Evolutionary conservation across 306 rosid genomes (phyloP).

Genomic region (Cucurbita argyrosperma): DNA sequence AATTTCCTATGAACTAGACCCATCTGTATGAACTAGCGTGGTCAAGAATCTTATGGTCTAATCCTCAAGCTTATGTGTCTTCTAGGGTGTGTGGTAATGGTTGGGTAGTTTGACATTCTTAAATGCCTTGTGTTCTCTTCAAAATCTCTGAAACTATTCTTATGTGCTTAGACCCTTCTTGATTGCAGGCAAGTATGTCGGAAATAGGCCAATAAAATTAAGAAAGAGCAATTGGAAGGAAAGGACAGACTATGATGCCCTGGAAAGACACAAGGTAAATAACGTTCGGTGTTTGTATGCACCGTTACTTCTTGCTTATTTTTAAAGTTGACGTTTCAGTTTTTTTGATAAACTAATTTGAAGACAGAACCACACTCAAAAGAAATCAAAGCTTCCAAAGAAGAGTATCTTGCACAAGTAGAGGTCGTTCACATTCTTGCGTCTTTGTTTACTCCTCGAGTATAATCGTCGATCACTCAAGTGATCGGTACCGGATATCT

Average conservation of each 20-base stretch:
- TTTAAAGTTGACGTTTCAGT: neutral
- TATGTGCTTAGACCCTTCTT: neutral
- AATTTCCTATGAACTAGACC: neutral
- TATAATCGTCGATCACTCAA: neutral
- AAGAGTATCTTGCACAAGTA: conserved; percentile 79
- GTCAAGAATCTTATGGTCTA: neutral
- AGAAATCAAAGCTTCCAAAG: conserved; percentile 58
- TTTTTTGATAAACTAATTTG: neutral
- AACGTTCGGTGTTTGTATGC: neutral
- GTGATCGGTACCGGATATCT: neutral
- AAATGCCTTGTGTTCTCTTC: neutral
- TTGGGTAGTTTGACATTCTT: neutral
- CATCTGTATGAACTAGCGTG: neutral
- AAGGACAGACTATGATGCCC: conserved; percentile 65
- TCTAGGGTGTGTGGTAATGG: neutral
- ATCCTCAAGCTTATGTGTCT: neutral
- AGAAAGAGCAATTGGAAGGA: conserved; percentile 97
- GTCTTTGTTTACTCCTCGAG: neutral
- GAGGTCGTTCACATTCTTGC: conserved; percentile 5
- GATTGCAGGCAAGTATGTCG: conserved; percentile 77
- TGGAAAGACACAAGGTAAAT: conserved; percentile 64
- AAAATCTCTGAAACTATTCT: neutral
- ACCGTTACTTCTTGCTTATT: neutral
- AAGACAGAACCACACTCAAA: conserved; percentile 47
- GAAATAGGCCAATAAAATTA: conserved; percentile 86